These are phyloP conservation scores for Porogramme epimiltina DNA, from an alignment of 1,284 basidiomycete genomes.

Conservation along the genomic window DNA sequence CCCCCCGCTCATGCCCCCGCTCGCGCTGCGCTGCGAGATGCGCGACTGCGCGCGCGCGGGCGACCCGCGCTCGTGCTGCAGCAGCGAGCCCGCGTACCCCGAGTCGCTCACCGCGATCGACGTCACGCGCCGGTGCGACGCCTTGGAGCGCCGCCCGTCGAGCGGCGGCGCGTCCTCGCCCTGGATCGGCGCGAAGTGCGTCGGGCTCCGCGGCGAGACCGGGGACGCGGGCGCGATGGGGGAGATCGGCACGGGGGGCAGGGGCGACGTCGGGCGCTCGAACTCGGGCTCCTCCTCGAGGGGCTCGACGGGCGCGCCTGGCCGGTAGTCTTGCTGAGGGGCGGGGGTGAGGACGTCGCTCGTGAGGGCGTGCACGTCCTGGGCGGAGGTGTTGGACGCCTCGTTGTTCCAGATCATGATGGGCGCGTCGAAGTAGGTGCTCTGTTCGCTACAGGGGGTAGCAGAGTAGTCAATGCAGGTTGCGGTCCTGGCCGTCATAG, in stretches of 20 bases:
- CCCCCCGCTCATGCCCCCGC: too few species aligned
- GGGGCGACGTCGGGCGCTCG: too few species aligned
- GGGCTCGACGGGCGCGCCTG: constrained; percentile 8
- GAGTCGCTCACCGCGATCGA: constrained; percentile 24
- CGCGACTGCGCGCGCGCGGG: constrained; percentile 8
- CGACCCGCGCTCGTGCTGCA: constrained; percentile 5
- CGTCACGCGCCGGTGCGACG: constrained; percentile 12
- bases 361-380: constrained; percentile 13
- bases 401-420: constrained; percentile 21
- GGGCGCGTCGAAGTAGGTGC: constrained; percentile 43
- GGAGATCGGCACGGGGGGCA: too few species aligned
- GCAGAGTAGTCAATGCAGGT: constrained; percentile 28
- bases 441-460: constrained; percentile 36
- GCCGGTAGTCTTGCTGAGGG: constrained; percentile 1
- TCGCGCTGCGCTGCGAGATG: constrained; percentile 13
- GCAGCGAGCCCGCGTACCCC: constrained; percentile 25
- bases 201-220: not conserved
- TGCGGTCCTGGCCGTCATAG: not conserved
- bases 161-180: not conserved
- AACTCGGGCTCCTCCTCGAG: constrained; percentile 1
- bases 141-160: not conserved
- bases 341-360: constrained; percentile 8
- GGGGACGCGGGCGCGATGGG: not conserved
- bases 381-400: not conserved
- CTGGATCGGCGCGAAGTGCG: not conserved